Conservation (phyloP, 148 eudicot species). For the Persicaria maculosa region DNA sequence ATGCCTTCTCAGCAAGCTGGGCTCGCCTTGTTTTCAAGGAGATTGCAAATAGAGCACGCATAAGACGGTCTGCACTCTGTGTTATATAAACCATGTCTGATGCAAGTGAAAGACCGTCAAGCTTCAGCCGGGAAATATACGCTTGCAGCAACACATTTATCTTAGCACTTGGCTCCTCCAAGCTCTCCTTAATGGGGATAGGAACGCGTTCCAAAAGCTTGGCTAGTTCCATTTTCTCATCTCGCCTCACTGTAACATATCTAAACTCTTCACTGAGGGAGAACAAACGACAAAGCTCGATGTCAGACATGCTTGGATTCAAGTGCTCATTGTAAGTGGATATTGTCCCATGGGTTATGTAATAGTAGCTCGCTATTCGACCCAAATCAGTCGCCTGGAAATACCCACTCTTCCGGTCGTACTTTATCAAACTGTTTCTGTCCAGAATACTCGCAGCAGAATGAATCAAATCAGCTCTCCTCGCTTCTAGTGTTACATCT, state of each 20-base stretch:
- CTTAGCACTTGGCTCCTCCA: constrained; percentile 90
- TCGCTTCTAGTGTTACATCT: constrained; percentile 50
- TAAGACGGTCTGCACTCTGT: constrained; percentile 86
- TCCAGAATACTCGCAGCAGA: constrained; percentile 70
- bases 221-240: constrained; percentile 84
- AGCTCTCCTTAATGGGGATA: constrained; percentile 74
- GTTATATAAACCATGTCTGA: constrained; percentile 88
- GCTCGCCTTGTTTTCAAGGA: constrained; percentile 84
- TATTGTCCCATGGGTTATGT: constrained; percentile 76
- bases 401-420: constrained; percentile 82
- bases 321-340: constrained; percentile 77
- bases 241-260: constrained; percentile 80
- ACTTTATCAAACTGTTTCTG: constrained; percentile 64
- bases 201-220: constrained; percentile 84
- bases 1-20: constrained; percentile 70
- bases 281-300: constrained; percentile 79
- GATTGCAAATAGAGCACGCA: constrained; percentile 80
- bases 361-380: constrained; percentile 79
- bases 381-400: constrained; percentile 87
- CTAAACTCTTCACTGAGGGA: constrained; percentile 90
- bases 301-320: constrained; percentile 87
- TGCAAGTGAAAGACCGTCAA: constrained; percentile 72
- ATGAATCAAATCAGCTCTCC: constrained; percentile 93
- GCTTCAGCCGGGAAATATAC: constrained; percentile 75
- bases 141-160: constrained; percentile 86